These are phyloP conservation scores for Trichophyton benhamiae DNA, from an alignment of 2,329 filamentous ascomycete species.

Conservation along the genomic window DNA sequence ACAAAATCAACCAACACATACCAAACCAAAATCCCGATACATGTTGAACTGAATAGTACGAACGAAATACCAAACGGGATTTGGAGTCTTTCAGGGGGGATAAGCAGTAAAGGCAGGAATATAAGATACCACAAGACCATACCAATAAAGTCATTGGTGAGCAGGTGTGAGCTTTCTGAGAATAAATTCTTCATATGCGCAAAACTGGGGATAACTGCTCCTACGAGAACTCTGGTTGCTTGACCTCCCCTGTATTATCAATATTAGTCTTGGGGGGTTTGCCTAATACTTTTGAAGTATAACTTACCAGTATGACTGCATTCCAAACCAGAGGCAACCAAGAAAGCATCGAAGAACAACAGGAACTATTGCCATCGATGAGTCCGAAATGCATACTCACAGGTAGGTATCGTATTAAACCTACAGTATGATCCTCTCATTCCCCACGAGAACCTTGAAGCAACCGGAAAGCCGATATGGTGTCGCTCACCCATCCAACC, in stretches of 20 bases:
- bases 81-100: constrained; percentile 27
- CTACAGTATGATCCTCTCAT: constrained; percentile 27
- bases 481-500: constrained; percentile 31
- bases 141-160: constrained; percentile 26
- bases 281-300: constrained; percentile 17
- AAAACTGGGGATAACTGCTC: constrained; percentile 16
- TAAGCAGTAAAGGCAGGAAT: constrained; percentile 32
- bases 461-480: constrained; percentile 36
- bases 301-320: constrained; percentile 29
- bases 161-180: constrained; percentile 22
- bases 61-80: constrained; percentile 8
- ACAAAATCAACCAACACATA: background rate
- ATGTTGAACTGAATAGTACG: constrained; percentile 5
- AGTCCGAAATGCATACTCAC: background rate
- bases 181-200: constrained; percentile 26
- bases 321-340: constrained; percentile 23
- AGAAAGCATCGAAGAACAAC: constrained; percentile 6
- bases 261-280: background rate
- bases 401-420: background rate
- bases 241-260: constrained; percentile 3
- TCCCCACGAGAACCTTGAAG: constrained; percentile 31
- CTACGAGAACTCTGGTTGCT: constrained; percentile 7
- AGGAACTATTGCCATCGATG: constrained; percentile 12
- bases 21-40: constrained; percentile 1
- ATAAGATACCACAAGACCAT: constrained; percentile 29